Percentiles rank a stretch among this genome's conserved stretches.
Conservation (phyloP, 1,284 basidiomycete species). For the Sporisorium sorghi region DNA sequence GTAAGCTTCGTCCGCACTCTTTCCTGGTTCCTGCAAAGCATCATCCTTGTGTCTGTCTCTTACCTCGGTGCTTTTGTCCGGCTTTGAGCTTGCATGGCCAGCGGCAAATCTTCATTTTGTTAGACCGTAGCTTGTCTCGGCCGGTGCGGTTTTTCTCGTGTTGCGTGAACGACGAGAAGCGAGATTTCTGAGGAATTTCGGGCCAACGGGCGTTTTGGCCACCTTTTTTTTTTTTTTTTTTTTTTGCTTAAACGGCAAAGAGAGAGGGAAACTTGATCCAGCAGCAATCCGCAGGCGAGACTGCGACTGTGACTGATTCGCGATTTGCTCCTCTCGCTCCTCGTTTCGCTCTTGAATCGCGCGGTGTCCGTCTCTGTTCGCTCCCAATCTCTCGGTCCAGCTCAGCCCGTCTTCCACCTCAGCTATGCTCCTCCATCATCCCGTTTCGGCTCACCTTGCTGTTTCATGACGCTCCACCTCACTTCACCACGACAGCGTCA, state of each 20-base stretch:
- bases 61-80: not conserved
- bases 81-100: not conserved
- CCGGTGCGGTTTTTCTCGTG: not conserved
- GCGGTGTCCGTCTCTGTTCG: too few species aligned
- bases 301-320: not conserved
- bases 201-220: not conserved
- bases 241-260: not conserved
- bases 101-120: not conserved
- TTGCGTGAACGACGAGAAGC: too few species aligned
- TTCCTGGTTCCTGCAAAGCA: not conserved
- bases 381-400: not conserved
- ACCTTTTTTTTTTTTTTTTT: not conserved
- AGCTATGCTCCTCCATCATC: conserved; percentile 22
- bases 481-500: conserved; percentile 1
- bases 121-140: not conserved
- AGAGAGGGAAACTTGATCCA: not conserved
- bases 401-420: not conserved
- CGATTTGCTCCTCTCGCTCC: not conserved
- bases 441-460: not conserved
- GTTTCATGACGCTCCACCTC: conserved; percentile 10
- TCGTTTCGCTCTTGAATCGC: not conserved
- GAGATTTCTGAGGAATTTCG: not conserved
- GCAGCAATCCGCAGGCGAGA: not conserved
- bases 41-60: not conserved
- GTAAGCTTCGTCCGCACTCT: conserved; percentile 1